Evolutionary conservation across 2,329 filamentous ascomycete species (phyloP).

Genomic region (Lachnellula arida): DNA sequence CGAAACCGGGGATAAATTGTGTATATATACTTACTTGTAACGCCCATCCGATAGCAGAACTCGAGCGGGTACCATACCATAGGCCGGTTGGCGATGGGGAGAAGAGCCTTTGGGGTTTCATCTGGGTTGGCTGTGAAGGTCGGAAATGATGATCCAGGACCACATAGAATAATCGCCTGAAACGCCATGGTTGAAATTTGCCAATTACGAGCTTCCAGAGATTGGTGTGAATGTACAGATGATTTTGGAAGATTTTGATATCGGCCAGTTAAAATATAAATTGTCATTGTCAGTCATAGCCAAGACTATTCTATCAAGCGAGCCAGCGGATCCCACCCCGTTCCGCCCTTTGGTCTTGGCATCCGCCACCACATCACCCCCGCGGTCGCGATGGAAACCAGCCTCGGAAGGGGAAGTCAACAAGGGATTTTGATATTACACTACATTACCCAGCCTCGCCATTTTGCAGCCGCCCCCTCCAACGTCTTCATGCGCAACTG

Average conservation of each 20-base stretch:
- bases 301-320: slow-evolving; percentile 14
- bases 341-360: not conserved
- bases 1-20: not conserved
- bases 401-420: slow-evolving; percentile 5
- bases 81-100: slow-evolving; percentile 78
- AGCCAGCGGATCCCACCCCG: slow-evolving; percentile 1
- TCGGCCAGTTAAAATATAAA: not conserved
- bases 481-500: not conserved
- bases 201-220: not conserved
- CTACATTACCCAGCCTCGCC: slow-evolving; percentile 10
- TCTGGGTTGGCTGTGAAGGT: slow-evolving; percentile 78
- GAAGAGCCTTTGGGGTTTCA: slow-evolving; percentile 75
- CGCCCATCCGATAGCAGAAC: slow-evolving; percentile 77
- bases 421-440: not conserved
- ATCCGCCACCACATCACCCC: slow-evolving; percentile 1
- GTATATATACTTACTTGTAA: slow-evolving; percentile 55
- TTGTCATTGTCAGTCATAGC: slow-evolving; percentile 1
- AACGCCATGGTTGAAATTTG: slow-evolving; percentile 47
- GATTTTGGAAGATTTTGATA: not conserved
- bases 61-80: slow-evolving; percentile 91
- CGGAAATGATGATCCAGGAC: slow-evolving; percentile 74
- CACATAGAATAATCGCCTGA: slow-evolving; percentile 78
- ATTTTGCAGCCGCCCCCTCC: not conserved
- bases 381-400: slow-evolving; percentile 6
- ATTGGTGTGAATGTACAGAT: not conserved